Conservation (phyloP, 73 alveolate genomes). For the Paramecium caudatum region DNA sequence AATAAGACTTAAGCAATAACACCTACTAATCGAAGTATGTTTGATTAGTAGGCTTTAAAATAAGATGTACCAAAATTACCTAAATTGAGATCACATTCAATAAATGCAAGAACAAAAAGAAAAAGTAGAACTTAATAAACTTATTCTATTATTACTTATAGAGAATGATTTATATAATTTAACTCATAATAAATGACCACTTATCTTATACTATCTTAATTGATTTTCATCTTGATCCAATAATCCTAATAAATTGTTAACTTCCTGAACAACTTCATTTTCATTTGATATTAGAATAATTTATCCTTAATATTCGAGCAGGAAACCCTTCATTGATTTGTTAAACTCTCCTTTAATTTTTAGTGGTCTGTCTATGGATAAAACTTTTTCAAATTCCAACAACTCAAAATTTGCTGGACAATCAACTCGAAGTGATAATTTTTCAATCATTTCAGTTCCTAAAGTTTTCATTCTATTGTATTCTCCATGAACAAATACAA, state of each 20-base stretch:
- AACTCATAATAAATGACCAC: not conserved
- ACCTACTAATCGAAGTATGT: constrained; percentile 6
- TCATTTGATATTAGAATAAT: not conserved
- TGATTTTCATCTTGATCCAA: not conserved
- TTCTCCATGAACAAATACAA: constrained; percentile 52
- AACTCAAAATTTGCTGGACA: not conserved
- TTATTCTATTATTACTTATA: constrained; percentile 30
- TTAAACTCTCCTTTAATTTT: not conserved
- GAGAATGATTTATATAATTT: constrained; percentile 43
- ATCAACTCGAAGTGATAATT: not conserved
- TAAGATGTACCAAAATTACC: not conserved
- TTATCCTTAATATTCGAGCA: not conserved
- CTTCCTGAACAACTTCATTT: not conserved
- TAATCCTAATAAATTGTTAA: not conserved
- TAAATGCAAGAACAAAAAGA: constrained; percentile 15
- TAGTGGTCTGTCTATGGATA: constrained; percentile 20
- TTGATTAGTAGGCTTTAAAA: not conserved
- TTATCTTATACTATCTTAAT: not conserved
- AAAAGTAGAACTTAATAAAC: not conserved
- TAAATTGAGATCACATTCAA: constrained; percentile 42
- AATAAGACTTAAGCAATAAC: not conserved
- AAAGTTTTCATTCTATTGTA: constrained; percentile 38
- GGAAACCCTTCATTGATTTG: not conserved
- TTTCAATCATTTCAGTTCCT: not conserved
- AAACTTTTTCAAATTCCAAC: not conserved